Evolutionary conservation across 1,284 basidiomycete genomes (phyloP).

Genomic region (Malassezia arunalokei): DNA sequence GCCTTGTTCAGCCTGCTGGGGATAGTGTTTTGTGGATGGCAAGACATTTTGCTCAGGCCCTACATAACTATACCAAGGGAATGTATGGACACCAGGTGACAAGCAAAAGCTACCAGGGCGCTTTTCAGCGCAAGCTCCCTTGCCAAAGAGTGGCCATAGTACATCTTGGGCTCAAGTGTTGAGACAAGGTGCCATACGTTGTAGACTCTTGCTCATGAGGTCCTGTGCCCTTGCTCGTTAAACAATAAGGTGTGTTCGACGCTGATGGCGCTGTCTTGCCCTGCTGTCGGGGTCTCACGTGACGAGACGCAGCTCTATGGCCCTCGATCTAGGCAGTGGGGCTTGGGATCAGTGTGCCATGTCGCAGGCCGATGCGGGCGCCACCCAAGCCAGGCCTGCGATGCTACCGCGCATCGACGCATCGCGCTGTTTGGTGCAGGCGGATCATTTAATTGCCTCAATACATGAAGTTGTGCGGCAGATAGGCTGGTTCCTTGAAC

Average conservation of each 20-base stretch:
- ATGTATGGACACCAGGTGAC: slow-evolving; percentile 19
- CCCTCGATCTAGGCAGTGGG: too few relatives aligned
- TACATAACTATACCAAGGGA: background rate
- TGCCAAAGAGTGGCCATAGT: slow-evolving; percentile 17
- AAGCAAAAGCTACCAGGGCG: slow-evolving; percentile 14
- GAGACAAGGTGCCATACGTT: slow-evolving; percentile 1
- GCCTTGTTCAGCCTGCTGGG: too few relatives aligned
- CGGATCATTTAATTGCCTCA: background rate
- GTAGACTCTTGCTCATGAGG: slow-evolving; percentile 14
- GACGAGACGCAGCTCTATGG: too few relatives aligned
- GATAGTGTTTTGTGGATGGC: too few relatives aligned
- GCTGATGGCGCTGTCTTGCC: too few relatives aligned
- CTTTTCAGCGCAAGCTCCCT: slow-evolving; percentile 15
- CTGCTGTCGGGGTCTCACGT: too few relatives aligned
- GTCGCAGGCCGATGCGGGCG: background rate
- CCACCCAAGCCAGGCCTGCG: background rate
- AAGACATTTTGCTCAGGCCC: too few relatives aligned
- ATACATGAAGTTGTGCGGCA: slow-evolving; percentile 9
- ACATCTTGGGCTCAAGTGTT: slow-evolving; percentile 11
- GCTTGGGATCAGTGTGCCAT: too few relatives aligned
- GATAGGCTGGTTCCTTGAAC: slow-evolving; percentile 10
- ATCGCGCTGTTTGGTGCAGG: background rate
- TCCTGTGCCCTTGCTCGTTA: slow-evolving; percentile 13
- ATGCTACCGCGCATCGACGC: background rate
- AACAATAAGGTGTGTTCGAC: slow-evolving; percentile 5